Evolutionary conservation across 176 grass and related monocot species (phyloP), one percentile per base, ranked within the genome.

Genomic region (Miscanthus lutarioriparius): DNA sequence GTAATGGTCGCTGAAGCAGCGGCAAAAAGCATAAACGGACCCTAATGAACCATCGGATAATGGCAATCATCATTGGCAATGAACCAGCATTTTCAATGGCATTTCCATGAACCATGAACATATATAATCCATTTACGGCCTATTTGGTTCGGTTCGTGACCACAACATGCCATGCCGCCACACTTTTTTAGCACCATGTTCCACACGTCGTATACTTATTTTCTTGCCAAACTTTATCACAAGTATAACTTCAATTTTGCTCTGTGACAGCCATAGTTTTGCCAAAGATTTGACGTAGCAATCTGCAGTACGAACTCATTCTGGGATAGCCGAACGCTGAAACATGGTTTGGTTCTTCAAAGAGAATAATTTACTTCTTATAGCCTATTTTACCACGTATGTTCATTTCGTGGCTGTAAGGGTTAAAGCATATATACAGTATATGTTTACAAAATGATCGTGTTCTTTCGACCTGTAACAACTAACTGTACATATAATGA

Each of bases 401-500:
- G 12, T 4, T 20, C 17, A 30, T 84, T 78, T 68, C 17, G 30
- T 67, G 71, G 61, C 25, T 27, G 7, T 27, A 45, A 40, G 27
- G 37, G 36, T 62, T 86, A 43, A 79, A 64, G 15, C 64, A 20
- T 78, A 20, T 78, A 71, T 64, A 56, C 10, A 17, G 12, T 72
- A 10, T 7, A 35, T 33, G 64, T 10, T 68, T 54, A 67, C 27
- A 51, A 1, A 26, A 2, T 8, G 32, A 0, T 74, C 8, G 3
- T 48, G 43, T 30, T 13, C 22, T 53, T 36, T 38, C 6, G 19
- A 54, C 5, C 7, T 44, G 65, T 53, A 13, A 53, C 26, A 45
- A 23, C 17, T 65, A 54, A 32, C 3, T 85, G 66, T 85, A 47
- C 53, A 85, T 0, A 61, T 36, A 61, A 86, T 27, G 26, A 67